Conservation (phyloP, 306 rosid genomes). For the Oxytropis ochrocephala region DNA sequence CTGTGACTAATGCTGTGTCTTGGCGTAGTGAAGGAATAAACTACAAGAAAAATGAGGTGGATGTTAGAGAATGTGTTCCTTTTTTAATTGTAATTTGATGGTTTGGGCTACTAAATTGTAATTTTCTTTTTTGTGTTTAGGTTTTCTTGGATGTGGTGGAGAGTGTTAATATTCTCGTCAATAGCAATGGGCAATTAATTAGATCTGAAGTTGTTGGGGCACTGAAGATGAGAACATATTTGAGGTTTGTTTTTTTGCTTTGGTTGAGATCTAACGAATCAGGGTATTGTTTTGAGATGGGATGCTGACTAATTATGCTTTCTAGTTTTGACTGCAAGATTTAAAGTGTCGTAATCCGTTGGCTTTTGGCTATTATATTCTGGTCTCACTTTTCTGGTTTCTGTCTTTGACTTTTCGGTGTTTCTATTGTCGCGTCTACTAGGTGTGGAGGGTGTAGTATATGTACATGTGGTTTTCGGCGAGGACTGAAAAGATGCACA, state of each 20-base stretch:
- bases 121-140: conserved; percentile 27
- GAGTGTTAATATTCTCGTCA: conserved; percentile 92
- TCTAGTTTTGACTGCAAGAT: neutral
- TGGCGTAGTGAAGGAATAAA: conserved; percentile 96
- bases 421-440: neutral
- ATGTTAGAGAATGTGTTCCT: neutral
- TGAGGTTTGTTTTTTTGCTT: conserved; percentile 49
- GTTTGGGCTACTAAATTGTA: conserved; percentile 3
- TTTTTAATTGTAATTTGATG: conserved; percentile 1
- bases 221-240: conserved; percentile 90
- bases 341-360: neutral
- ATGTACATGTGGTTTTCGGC: neutral
- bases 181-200: conserved; percentile 94
- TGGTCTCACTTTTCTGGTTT: neutral
- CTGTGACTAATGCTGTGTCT: conserved; percentile 95
- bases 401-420: neutral
- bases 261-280: conserved; percentile 8
- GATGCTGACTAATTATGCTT: conserved; percentile 4
- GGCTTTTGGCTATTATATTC: neutral
- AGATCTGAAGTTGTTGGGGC: conserved; percentile 97
- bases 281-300: conserved; percentile 11
- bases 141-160: conserved; percentile 99
- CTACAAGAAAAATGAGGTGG: conserved; percentile 92
- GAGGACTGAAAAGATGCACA: neutral
- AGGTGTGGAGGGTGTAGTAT: neutral